Evolutionary conservation across 805 yeast species (phyloP), one percentile per base, ranked within the genome.

Genomic region (Zygoascus flipseniorum): DNA sequence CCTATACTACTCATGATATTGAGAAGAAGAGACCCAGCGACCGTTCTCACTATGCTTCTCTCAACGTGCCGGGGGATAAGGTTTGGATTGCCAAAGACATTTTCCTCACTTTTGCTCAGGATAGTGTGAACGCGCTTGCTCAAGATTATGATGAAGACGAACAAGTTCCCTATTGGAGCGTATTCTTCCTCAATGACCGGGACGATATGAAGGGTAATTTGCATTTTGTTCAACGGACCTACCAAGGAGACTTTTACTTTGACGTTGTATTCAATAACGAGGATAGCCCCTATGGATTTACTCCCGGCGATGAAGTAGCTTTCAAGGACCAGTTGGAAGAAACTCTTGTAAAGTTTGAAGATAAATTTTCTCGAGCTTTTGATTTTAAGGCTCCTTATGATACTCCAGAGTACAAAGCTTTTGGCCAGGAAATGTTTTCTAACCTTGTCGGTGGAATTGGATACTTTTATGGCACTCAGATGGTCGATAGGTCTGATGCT

Each of bases 391-490:
- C 76, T 0, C 92, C 90, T 2, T 86, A 79, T 62, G 69, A 76
- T 48, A 62, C 66, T 8, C 65, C 47, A 31, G 66, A 47, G 53
- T 75, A 82, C 60, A 62, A 66, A 31, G 59, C 60, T 8, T 90
- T 93, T 70, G 96, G 89, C 1, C 76, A 86, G 60, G 90, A 87
- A 60, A 73, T 89, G 43, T 64, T 92, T 9, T 85, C 97, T 0
- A 92, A 90, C 53, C 73, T 93, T 45, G 65, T 87, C 53, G 99
- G 97, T 19, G 98, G 98, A 13, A 77, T 93, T 51, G 87, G 96
- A 1, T 89, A 89, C 68, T 86, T 86, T 62, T 75, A 86, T 62
- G 98, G 99, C 35, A 85, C 82, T 51, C 86, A 85, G 50, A 63
- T 85, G 49, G 93, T 93, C 23, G 96, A 90, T 65, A 73, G 95